These are phyloP conservation scores for Bacidia rubella DNA, from an alignment of 495 filamentous ascomycete genomes.

Conservation along the genomic window DNA sequence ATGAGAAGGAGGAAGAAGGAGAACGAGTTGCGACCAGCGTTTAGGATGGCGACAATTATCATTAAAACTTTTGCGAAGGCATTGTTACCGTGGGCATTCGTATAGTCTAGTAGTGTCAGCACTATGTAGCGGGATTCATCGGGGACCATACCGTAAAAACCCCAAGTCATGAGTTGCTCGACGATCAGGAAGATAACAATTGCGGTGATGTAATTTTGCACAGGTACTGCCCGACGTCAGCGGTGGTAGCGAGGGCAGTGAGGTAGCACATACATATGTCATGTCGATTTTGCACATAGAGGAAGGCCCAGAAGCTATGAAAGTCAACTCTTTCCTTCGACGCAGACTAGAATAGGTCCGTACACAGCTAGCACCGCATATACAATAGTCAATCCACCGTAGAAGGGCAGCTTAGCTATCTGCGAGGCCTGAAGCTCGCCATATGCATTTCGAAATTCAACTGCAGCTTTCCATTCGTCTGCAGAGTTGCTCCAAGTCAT, in stretches of 20 bases:
- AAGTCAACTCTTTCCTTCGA: neutral
- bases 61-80: slow-evolving; percentile 67
- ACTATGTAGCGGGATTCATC: neutral
- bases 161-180: slow-evolving; percentile 97
- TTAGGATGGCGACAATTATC: slow-evolving; percentile 79
- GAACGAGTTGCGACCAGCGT: slow-evolving; percentile 89
- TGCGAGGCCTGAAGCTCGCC: slow-evolving; percentile 91
- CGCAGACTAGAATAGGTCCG: neutral
- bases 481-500: slow-evolving; percentile 53
- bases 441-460: slow-evolving; percentile 90
- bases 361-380: slow-evolving; percentile 71
- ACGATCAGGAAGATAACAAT: slow-evolving; percentile 88
- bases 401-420: slow-evolving; percentile 95
- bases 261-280: slow-evolving; percentile 58
- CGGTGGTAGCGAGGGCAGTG: neutral
- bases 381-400: slow-evolving; percentile 84
- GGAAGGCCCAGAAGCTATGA: slow-evolving; percentile 67
- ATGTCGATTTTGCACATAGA: slow-evolving; percentile 85
- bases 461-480: slow-evolving; percentile 59
- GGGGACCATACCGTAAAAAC: slow-evolving; percentile 53
- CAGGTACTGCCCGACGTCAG: slow-evolving; percentile 52
- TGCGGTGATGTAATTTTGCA: slow-evolving; percentile 99
- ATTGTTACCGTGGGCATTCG: slow-evolving; percentile 79
- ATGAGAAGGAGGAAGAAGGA: slow-evolving; percentile 98
- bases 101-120: slow-evolving; percentile 49